phyloP scores from a whole-genome alignment of 345 rosid genomes.

The Erucastrum elatum region DNA sequence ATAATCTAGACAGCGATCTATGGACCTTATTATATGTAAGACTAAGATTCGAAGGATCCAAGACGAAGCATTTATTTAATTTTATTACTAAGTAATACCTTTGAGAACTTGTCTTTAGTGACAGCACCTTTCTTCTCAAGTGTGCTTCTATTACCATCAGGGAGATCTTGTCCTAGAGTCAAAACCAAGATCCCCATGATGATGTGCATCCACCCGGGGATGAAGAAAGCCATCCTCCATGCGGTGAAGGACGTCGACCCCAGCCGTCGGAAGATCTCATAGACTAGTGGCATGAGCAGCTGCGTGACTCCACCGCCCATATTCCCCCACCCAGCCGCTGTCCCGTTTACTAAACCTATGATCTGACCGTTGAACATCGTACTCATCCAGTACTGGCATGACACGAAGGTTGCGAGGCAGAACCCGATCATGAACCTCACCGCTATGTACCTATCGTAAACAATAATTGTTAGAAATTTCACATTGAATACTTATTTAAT shows the following conservation, averaged over 20 bases:
- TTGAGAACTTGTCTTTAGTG: slow-evolving; percentile 71
- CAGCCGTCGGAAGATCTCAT: slow-evolving; percentile 49
- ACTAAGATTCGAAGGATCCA: slow-evolving; percentile 16
- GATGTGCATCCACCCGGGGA: slow-evolving; percentile 70
- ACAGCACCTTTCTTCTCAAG: slow-evolving; percentile 75
- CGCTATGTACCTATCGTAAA: slow-evolving; percentile 44
- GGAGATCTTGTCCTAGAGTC: slow-evolving; percentile 87
- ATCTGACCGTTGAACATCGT: slow-evolving; percentile 91
- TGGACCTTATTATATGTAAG: not conserved
- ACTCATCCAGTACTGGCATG: slow-evolving; percentile 98
- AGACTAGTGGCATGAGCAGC: slow-evolving; percentile 79
- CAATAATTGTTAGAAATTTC: not conserved
- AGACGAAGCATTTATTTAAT: not conserved
- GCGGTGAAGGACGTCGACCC: slow-evolving; percentile 82
- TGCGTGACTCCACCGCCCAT: slow-evolving; percentile 96
- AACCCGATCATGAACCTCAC: slow-evolving; percentile 94
- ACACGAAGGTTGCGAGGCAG: slow-evolving; percentile 87
- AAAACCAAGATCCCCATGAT: slow-evolving; percentile 74
- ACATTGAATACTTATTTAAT: not conserved
- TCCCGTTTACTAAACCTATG: slow-evolving; percentile 84
- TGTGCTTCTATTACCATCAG: slow-evolving; percentile 74
- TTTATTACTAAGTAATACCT: slow-evolving; percentile 40
- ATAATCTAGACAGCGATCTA: slow-evolving; percentile 5
- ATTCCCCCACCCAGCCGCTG: slow-evolving; percentile 95
- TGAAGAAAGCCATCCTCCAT: slow-evolving; percentile 87